phyloP scores from a whole-genome alignment of 108 stramenopile species.

The Epipyxis sp. region DNA sequence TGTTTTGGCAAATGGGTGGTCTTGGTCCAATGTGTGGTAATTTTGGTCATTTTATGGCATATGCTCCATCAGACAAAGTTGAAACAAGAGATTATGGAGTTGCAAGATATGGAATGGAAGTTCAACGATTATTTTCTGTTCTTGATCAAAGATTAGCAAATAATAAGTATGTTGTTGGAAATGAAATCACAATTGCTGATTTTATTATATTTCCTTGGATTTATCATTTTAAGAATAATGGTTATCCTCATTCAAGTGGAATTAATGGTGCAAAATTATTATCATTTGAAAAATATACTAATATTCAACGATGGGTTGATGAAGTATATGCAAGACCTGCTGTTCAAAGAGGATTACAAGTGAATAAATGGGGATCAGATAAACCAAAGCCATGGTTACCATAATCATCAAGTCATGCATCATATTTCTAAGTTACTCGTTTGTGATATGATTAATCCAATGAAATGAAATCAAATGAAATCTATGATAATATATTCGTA shows the following conservation, averaged over 20 bases:
- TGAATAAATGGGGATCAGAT: too few relatives aligned
- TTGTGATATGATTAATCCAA: too few relatives aligned
- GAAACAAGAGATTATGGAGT: constrained; percentile 62
- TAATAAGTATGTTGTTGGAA: constrained; percentile 62
- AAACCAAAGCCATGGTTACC: too few relatives aligned
- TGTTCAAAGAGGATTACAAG: too few relatives aligned
- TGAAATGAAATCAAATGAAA: too few relatives aligned
- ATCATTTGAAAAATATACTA: constrained; percentile 2
- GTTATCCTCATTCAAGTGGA: constrained; percentile 1
- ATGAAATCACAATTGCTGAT: constrained; percentile 76
- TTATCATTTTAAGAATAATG: constrained; percentile 51
- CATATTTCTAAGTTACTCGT: too few relatives aligned
- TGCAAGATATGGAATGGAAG: constrained; percentile 76
- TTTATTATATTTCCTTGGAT: constrained; percentile 73
- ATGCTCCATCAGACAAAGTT: constrained; percentile 63
- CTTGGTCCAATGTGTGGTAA: constrained; percentile 70
- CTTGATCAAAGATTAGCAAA: constrained; percentile 62
- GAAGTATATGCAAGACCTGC: too few relatives aligned
- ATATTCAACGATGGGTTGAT: neutral
- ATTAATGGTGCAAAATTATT: neutral
- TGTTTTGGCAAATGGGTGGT: constrained; percentile 72
- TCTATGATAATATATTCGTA: too few relatives aligned
- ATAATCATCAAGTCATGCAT: too few relatives aligned
- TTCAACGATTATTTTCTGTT: constrained; percentile 71
- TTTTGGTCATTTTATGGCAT: constrained; percentile 71